These are phyloP conservation scores for Aspergillus affinis DNA, from an alignment of 495 filamentous ascomycete species.

Conservation along the genomic window DNA sequence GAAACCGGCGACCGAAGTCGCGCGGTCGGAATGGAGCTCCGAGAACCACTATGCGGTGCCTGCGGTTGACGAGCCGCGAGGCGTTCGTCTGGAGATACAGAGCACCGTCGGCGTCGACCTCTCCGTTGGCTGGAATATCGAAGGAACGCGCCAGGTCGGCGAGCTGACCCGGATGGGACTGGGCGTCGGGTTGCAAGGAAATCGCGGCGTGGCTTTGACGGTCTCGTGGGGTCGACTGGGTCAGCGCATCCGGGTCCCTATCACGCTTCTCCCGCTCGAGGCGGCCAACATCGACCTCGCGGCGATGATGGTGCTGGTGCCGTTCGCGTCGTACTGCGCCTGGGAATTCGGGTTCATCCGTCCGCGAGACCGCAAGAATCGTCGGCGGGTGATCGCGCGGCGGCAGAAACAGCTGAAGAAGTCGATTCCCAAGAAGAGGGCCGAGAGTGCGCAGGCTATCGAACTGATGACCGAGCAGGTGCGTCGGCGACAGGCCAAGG, in stretches of 20 bases:
- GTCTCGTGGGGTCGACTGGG: slow-evolving; percentile 44
- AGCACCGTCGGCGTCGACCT: slow-evolving; percentile 24
- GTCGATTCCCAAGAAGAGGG: slow-evolving; percentile 40
- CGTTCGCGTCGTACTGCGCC: slow-evolving; percentile 51
- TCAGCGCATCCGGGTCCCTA: slow-evolving; percentile 41
- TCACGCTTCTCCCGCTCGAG: slow-evolving; percentile 38
- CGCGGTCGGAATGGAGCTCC: slow-evolving; percentile 43
- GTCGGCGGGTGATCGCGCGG: slow-evolving; percentile 33
- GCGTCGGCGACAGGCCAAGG: slow-evolving; percentile 42
- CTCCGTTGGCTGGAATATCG: slow-evolving; percentile 36
- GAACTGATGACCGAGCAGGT: slow-evolving; percentile 53
- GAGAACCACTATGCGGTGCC: slow-evolving; percentile 40
- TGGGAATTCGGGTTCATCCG: slow-evolving; percentile 50
- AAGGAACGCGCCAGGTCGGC: slow-evolving; percentile 39
- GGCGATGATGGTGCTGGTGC: slow-evolving; percentile 41
- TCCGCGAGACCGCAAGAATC: slow-evolving; percentile 37
- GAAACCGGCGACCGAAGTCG: slow-evolving; percentile 28
- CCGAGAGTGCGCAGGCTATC: slow-evolving; percentile 52
- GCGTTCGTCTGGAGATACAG: slow-evolving; percentile 34
- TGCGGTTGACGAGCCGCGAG: slow-evolving; percentile 31
- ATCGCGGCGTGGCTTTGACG: slow-evolving; percentile 37
- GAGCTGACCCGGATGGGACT: slow-evolving; percentile 41
- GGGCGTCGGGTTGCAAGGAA: slow-evolving; percentile 35
- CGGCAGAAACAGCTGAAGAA: slow-evolving; percentile 42
- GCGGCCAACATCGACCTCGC: slow-evolving; percentile 37